Evolutionary conservation across 2,329 filamentous ascomycete species (phyloP).

Genomic region (Aspergillus felis): DNA sequence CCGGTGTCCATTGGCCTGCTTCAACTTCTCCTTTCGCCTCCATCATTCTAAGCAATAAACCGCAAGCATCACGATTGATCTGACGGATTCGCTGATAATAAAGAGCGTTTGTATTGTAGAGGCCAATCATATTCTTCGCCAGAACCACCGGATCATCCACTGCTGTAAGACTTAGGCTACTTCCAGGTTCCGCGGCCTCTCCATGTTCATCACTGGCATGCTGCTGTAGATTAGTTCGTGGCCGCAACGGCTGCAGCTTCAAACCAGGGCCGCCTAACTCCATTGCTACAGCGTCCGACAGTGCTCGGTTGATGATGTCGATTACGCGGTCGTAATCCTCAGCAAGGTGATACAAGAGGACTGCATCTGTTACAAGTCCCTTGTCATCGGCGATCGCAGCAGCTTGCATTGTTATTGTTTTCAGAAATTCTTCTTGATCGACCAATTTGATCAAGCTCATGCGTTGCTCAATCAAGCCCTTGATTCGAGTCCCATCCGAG

Average conservation of each 20-base stretch:
- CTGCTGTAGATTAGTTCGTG: slow-evolving; percentile 47
- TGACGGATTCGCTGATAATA: slow-evolving; percentile 59
- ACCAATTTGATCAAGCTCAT: slow-evolving; percentile 74
- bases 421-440: slow-evolving; percentile 79
- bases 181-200: slow-evolving; percentile 39
- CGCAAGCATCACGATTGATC: slow-evolving; percentile 56
- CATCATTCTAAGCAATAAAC: slow-evolving; percentile 58
- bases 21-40: slow-evolving; percentile 59
- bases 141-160: slow-evolving; percentile 64
- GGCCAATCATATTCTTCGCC: slow-evolving; percentile 57
- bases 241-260: slow-evolving; percentile 75
- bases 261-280: slow-evolving; percentile 79
- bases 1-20: slow-evolving; percentile 55
- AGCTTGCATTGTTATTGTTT: slow-evolving; percentile 87
- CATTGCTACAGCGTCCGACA: slow-evolving; percentile 83
- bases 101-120: slow-evolving; percentile 60
- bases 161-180: slow-evolving; percentile 59
- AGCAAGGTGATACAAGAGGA: slow-evolving; percentile 89
- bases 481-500: slow-evolving; percentile 77
- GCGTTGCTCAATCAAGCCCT: slow-evolving; percentile 82
- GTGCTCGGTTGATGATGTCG: slow-evolving; percentile 77
- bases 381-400: slow-evolving; percentile 92
- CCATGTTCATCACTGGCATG: slow-evolving; percentile 38
- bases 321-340: slow-evolving; percentile 96
- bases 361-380: slow-evolving; percentile 86